phyloP scores from a whole-genome alignment of 768 basidiomycete species.

The Podaxis sp. region DNA sequence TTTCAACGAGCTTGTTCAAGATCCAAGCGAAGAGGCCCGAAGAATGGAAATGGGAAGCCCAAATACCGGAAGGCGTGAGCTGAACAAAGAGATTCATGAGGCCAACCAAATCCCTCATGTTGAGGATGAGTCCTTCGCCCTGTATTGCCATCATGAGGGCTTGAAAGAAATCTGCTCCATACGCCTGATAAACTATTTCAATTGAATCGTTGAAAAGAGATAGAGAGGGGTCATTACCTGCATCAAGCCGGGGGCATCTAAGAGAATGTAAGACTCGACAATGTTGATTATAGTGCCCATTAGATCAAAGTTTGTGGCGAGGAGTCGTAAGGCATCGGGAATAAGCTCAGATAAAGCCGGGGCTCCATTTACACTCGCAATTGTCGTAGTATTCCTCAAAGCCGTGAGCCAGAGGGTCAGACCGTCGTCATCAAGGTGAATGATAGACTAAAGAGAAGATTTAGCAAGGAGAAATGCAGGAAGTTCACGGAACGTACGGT shows the following conservation, averaged over 20 bases:
- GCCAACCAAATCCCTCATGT: slow-evolving; percentile 64
- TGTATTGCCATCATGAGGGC: slow-evolving; percentile 54
- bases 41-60: slow-evolving; percentile 73
- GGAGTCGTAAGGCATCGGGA: slow-evolving; percentile 57
- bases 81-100: slow-evolving; percentile 63
- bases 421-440: slow-evolving; percentile 77
- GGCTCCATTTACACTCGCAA: slow-evolving; percentile 46
- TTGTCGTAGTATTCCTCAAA: slow-evolving; percentile 59
- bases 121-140: slow-evolving; percentile 47
- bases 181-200: slow-evolving; percentile 37
- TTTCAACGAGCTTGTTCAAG: slow-evolving; percentile 58
- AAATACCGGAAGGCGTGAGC: slow-evolving; percentile 57
- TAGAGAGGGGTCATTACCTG: slow-evolving; percentile 44
- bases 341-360: slow-evolving; percentile 64
- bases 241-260: slow-evolving; percentile 61
- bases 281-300: slow-evolving; percentile 67
- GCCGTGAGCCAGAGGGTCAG: slow-evolving; percentile 73
- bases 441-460: slow-evolving; percentile 45
- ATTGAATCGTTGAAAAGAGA: neutral
- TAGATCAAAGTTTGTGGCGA: slow-evolving; percentile 71
- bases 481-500: slow-evolving; percentile 36
- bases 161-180: slow-evolving; percentile 55
- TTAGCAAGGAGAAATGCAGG: slow-evolving; percentile 13
- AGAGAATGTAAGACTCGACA: slow-evolving; percentile 77
- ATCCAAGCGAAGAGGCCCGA: slow-evolving; percentile 72